Evolutionary conservation across 2,329 filamentous ascomycete genomes (phyloP).

Genomic region (Fusarium sp.): DNA sequence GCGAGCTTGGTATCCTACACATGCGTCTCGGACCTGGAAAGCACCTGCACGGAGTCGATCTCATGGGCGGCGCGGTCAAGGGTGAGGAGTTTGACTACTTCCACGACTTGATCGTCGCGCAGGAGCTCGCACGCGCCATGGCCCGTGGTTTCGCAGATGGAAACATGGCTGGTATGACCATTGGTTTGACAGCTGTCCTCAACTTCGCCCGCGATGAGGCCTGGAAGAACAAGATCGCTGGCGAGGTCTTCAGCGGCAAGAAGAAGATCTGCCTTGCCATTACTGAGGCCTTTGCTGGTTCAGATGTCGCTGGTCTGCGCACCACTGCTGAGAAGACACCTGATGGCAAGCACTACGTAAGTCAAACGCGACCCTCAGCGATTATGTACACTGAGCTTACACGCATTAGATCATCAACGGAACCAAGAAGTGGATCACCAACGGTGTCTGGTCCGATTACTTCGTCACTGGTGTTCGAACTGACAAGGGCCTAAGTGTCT

Average conservation of each 20-base stretch:
- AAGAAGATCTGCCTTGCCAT: slow-evolving; percentile 92
- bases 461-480: slow-evolving; percentile 85
- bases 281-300: slow-evolving; percentile 87
- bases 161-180: slow-evolving; percentile 88
- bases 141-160: slow-evolving; percentile 87
- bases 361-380: slow-evolving; percentile 44
- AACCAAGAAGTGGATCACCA: slow-evolving; percentile 88
- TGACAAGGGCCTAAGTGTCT: slow-evolving; percentile 80
- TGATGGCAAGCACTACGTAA: slow-evolving; percentile 77
- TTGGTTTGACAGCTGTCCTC: slow-evolving; percentile 81
- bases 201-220: slow-evolving; percentile 78
- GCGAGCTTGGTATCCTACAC: slow-evolving; percentile 77
- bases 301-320: slow-evolving; percentile 80
- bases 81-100: slow-evolving; percentile 89
- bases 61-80: slow-evolving; percentile 76
- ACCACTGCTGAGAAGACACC: slow-evolving; percentile 82
- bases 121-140: slow-evolving; percentile 78
- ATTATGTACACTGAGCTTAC: neutral
- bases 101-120: slow-evolving; percentile 80
- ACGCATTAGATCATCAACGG: slow-evolving; percentile 68
- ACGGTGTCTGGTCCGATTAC: slow-evolving; percentile 83
- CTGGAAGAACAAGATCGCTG: slow-evolving; percentile 73
- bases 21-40: slow-evolving; percentile 87
- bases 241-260: slow-evolving; percentile 80
- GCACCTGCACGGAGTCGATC: slow-evolving; percentile 77